Base-by-base conservation (phyloP, 352 stramenopile species). In the Phytophthora meadii region DNA sequence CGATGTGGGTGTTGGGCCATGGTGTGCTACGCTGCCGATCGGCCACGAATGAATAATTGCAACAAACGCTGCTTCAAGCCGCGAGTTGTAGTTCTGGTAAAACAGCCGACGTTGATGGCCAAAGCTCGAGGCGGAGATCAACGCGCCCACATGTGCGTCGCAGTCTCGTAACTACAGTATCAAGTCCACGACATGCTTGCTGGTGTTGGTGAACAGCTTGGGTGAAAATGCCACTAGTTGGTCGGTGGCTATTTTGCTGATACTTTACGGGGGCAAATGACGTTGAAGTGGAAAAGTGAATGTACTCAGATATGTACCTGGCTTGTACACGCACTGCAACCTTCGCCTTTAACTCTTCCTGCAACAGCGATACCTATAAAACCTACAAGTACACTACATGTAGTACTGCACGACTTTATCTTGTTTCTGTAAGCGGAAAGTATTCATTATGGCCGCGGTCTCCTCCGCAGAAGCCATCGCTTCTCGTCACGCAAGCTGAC, bases 51-150 rank as follows among this genome's bases (percentile, higher is more conserved):
- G 37, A 41, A 54, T 44, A 14, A 24, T 30, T 15, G 45, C 17
- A 41, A 63, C n/a, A 64, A 53, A 58, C 22, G 45, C 12, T 28
- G 37, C 44, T 56, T 27, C 36, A 40, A 57, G 24, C 48, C 32
- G 58, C 58, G 40, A 66, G 52, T 25, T 32, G 45, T 30, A 39
- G 53, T 69, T 69, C 61, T 65, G 54, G 28, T 7, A 69, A 69
- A 69, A 69, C 61, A 69, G 61, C 45, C 54, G 61, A 58, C 58
- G 61, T 57, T 59, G 53, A 65, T 12, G 54, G 46, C 39, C 45
- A 52, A 39, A 28, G 25, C 59, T 58, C 25, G 28, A 50, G n/a
- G 36, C 25, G n/a, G 36, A 48, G n/a, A 48, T 27, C 37, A 36
- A 46, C 22, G n/a, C n/a, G 17, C 25, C 52, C 17, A 44, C 48